phyloP scores from a whole-genome alignment of 495 filamentous ascomycete genomes.

The Penicillium cinerascens region DNA sequence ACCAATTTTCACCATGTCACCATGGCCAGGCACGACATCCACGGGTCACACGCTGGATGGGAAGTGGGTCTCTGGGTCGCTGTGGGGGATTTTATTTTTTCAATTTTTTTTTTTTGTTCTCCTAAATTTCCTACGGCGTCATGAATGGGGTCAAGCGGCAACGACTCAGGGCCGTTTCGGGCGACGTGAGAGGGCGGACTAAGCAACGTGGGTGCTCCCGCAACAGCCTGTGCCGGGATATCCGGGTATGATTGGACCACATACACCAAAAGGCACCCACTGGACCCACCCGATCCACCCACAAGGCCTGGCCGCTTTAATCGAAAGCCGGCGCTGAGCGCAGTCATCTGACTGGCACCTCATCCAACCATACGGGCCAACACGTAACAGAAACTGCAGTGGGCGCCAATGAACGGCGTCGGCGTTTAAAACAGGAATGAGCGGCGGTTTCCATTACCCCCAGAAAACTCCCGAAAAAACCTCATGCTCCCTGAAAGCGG shows the following conservation, averaged over 20 bases:
- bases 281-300: not conserved
- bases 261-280: not conserved
- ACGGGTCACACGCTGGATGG: slow-evolving; percentile 25
- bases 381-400: slow-evolving; percentile 42
- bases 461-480: slow-evolving; percentile 24
- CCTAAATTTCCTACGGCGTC: slow-evolving; percentile 11
- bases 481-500: slow-evolving; percentile 1
- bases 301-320: slow-evolving; percentile 14
- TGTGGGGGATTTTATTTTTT: slow-evolving; percentile 15
- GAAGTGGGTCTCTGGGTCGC: slow-evolving; percentile 4
- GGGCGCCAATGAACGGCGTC: slow-evolving; percentile 26
- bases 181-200: not conserved
- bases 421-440: slow-evolving; percentile 15
- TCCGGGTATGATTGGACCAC: not conserved
- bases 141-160: slow-evolving; percentile 13
- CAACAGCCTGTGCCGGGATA: slow-evolving; percentile 5
- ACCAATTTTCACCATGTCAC: not conserved
- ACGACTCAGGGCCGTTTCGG: not conserved
- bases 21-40: slow-evolving; percentile 24
- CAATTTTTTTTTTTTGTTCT: slow-evolving; percentile 21
- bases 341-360: slow-evolving; percentile 3
- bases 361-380: slow-evolving; percentile 16
- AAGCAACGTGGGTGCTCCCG: slow-evolving; percentile 1
- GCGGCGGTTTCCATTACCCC: slow-evolving; percentile 23
- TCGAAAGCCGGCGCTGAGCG: not conserved